Percentiles rank a stretch among this genome's conserved stretches.
Evolutionary conservation across 1,284 basidiomycete genomes (phyloP).

Genomic region (Cutaneotrichosporon cavernicola): DNA sequence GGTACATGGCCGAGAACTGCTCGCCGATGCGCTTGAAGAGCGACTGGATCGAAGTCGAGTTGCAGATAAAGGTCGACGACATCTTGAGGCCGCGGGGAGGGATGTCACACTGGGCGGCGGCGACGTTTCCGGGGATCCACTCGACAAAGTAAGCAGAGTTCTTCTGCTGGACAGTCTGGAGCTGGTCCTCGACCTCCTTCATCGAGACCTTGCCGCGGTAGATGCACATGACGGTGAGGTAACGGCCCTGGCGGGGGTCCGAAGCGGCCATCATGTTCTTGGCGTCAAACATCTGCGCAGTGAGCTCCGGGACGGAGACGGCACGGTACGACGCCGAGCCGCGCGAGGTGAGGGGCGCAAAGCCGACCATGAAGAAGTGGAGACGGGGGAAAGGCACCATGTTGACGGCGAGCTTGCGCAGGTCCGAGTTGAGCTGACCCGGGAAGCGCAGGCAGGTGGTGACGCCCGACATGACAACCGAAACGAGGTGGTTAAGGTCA

Average conservation of each 20-base stretch:
- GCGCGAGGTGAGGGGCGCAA: constrained; percentile 89
- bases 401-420: constrained; percentile 91
- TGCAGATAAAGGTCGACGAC: constrained; percentile 95
- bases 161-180: constrained; percentile 96
- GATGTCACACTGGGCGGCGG: constrained; percentile 90
- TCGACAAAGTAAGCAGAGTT: constrained; percentile 97
- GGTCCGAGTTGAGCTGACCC: constrained; percentile 89
- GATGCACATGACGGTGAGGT: constrained; percentile 80
- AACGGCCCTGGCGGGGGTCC: constrained; percentile 75
- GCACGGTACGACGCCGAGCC: constrained; percentile 92
- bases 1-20: constrained; percentile 99
- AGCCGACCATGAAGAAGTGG: constrained; percentile 98
- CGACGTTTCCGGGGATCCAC: constrained; percentile 98
- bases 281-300: constrained; percentile 97
- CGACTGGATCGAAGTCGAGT: constrained; percentile 95
- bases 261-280: constrained; percentile 97
- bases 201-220: constrained; percentile 99
- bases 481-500: constrained; percentile 71
- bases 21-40: constrained; percentile 96
- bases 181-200: constrained; percentile 98
- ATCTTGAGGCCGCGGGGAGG: constrained; percentile 90
- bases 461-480: constrained; percentile 53
- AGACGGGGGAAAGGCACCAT: constrained; percentile 88
- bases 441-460: constrained; percentile 60
- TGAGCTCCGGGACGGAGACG: constrained; percentile 92